Conservation (phyloP, 176 grass and related monocot genomes). For the Carex kokanica region DNA sequence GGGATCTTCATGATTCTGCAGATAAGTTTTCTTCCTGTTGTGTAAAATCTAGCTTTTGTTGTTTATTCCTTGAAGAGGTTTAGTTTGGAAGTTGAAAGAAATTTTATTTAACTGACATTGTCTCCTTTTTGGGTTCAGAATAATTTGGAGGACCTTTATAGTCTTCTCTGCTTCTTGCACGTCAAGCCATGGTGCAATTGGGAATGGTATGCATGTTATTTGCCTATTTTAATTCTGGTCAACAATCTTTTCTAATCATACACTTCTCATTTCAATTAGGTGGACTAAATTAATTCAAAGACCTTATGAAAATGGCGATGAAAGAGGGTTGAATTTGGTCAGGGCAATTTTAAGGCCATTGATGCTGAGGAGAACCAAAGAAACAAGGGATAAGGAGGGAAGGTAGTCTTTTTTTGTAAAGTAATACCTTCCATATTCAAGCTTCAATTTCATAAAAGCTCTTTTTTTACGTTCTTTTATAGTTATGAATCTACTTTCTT, state of each 20-base stretch:
- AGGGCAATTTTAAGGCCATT: constrained; percentile 81
- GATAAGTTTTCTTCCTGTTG: background rate
- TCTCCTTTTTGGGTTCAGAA: constrained; percentile 43
- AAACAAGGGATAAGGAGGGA: constrained; percentile 88
- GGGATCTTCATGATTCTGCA: background rate
- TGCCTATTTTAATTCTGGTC: constrained; percentile 14
- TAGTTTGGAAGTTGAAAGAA: background rate
- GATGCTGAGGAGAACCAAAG: constrained; percentile 88
- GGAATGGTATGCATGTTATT: constrained; percentile 50
- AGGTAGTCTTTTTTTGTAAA: constrained; percentile 37
- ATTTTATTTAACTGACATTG: constrained; percentile 16
- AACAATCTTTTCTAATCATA: background rate
- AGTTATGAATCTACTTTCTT: background rate
- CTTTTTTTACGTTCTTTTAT: background rate
- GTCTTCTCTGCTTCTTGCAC: constrained; percentile 88
- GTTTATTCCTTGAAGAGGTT: background rate
- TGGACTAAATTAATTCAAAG: constrained; percentile 77
- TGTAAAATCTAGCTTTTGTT: background rate
- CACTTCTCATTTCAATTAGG: constrained; percentile 38
- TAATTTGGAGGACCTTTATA: constrained; percentile 86
- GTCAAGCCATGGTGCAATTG: constrained; percentile 80
- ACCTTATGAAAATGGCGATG: constrained; percentile 84
- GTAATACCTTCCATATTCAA: background rate
- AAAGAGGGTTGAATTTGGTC: constrained; percentile 70
- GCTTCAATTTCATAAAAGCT: background rate